These are phyloP conservation scores for Diddensiella caesifluorescens DNA, from an alignment of 805 yeast species.

Conservation along the genomic window DNA sequence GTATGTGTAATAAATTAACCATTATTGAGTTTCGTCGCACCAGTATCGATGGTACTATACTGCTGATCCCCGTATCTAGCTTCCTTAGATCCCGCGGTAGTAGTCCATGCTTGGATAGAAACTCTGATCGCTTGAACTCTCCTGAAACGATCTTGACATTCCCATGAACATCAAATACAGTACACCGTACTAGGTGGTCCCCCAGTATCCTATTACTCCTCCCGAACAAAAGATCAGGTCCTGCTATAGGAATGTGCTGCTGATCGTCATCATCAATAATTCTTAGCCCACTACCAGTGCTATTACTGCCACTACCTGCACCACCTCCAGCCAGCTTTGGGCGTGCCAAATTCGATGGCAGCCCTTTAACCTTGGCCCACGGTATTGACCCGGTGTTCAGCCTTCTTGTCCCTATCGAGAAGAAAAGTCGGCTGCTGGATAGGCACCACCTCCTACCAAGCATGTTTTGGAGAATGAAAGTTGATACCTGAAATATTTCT, in stretches of 20 bases:
- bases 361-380: no score
- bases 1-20: conserved; percentile 78
- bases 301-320: no score
- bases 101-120: conserved; percentile 68
- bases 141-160: conserved; percentile 62
- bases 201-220: conserved; percentile 20
- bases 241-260: background rate
- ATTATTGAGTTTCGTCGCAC: conserved; percentile 73
- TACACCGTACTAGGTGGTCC: conserved; percentile 58
- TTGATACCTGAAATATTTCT: no score
- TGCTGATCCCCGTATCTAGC: conserved; percentile 73
- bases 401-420: no score
- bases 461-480: no score
- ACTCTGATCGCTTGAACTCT: conserved; percentile 66
- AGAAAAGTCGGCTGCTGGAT: no score
- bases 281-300: no score
- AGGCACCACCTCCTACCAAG: no score
- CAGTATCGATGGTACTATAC: conserved; percentile 84
- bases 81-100: conserved; percentile 88
- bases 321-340: no score
- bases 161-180: conserved; percentile 70
- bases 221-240: conserved; percentile 21
- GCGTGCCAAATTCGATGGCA: no score
- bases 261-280: no score
- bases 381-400: no score